Percentiles rank a stretch among this genome's conserved stretches.
Conservation (phyloP, 345 rosid species). For the Rubroshorea leprosula region DNA sequence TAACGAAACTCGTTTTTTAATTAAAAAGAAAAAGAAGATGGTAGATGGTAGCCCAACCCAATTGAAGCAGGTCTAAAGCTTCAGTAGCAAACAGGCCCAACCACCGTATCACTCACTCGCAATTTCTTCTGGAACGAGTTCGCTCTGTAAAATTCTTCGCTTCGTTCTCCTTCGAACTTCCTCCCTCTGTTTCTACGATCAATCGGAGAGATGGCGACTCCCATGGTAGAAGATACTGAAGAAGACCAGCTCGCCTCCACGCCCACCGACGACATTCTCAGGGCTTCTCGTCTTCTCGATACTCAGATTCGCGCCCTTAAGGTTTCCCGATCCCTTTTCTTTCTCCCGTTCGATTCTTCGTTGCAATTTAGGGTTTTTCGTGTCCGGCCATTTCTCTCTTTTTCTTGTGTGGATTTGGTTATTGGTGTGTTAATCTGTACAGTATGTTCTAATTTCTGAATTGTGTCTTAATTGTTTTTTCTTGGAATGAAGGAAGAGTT, state of each 20-base stretch:
- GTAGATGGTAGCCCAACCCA: too few relatives aligned
- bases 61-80: too few relatives aligned
- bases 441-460: neutral
- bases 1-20: too few relatives aligned
- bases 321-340: slow-evolving; percentile 34
- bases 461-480: neutral
- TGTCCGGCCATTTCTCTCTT: neutral
- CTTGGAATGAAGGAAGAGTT: slow-evolving; percentile 85
- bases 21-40: too few relatives aligned
- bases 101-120: neutral
- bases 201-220: slow-evolving; percentile 50
- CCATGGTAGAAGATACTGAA: slow-evolving; percentile 90
- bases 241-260: slow-evolving; percentile 82
- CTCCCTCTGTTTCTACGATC: neutral
- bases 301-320: slow-evolving; percentile 86
- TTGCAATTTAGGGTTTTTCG: slow-evolving; percentile 7
- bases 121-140: slow-evolving; percentile 7
- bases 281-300: slow-evolving; percentile 91
- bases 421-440: neutral
- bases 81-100: neutral
- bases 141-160: neutral
- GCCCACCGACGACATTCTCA: slow-evolving; percentile 75
- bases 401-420: neutral
- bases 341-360: neutral
- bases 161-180: too few relatives aligned